Base-by-base conservation (phyloP, 2,329 filamentous ascomycete genomes). In the Fusarium sp. region DNA sequence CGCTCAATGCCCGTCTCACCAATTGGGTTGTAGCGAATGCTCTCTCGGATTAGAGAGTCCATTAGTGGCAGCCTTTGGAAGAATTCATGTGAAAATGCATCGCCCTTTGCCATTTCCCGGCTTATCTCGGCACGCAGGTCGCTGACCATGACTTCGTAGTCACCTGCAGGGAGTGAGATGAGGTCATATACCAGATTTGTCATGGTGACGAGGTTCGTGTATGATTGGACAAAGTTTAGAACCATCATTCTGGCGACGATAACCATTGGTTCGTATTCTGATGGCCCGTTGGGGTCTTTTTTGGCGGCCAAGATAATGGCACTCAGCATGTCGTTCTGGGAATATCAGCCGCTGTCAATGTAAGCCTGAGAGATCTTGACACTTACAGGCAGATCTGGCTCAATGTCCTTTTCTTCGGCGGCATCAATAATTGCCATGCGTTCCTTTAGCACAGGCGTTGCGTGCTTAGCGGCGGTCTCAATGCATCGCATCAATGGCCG, bases 171-270 rank as follows among this genome's bases (percentile, higher is more conserved):
- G 6, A 68, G 37, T 33, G 64, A 68, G 44, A 68, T 65, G 50
- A 68, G 64, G 30, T 68, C 64, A 61, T 68, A 68, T 27, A 68
- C 62, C 23, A 68, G 17, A 38, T 68, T 68, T 18, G 64, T 68
- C 64, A 68, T 68, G n/a, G 64, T 68, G 6, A 68, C 64, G 4
- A 68, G 49, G 27, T 68, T 65, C 14, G 64, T 68, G 50, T 68
- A 66, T 3, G 64, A 68, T 26, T 68, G 55, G 14, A 68, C 61
- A 68, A 68, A 68, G 50, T 68, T 68, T 7, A 68, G 55, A 44
- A 68, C 64, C 64, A 65, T 68, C 64, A 68, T 68, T 44, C 64
- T 68, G 23, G 64, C 61, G 2, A 66, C 64, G 7, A 68, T 68
- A 5, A 66, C 61, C 44, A 66, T 66, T 37, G 64, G 64, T 6